phyloP scores from a whole-genome alignment of 2,329 filamentous ascomycete genomes.

The Colletotrichum eremochloae region DNA sequence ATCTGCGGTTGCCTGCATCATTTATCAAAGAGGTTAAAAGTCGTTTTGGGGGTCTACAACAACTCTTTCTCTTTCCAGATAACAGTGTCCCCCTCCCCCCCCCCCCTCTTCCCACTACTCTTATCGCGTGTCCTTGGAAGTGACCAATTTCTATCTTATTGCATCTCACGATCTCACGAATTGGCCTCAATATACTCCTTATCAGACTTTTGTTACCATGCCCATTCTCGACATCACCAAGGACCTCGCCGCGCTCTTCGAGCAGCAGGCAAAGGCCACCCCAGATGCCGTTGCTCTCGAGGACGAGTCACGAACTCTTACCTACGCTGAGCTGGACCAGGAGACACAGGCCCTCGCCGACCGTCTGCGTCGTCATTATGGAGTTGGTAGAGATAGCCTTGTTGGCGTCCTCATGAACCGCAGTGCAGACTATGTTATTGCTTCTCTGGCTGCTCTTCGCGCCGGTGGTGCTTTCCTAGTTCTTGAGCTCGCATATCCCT shows the following conservation, averaged over 20 bases:
- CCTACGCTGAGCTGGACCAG: constrained; percentile 79
- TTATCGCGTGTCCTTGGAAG: constrained; percentile 4
- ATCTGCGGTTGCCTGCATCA: constrained; percentile 19
- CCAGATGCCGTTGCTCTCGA: constrained; percentile 80
- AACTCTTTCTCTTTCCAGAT: neutral
- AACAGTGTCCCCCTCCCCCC: neutral
- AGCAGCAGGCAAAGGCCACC: constrained; percentile 75
- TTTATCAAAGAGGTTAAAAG: constrained; percentile 23
- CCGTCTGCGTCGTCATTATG: constrained; percentile 74
- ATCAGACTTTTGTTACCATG: constrained; percentile 58
- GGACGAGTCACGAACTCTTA: constrained; percentile 75
- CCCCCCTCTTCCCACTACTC: neutral
- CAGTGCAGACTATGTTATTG: constrained; percentile 83
- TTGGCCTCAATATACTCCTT: constrained; percentile 19
- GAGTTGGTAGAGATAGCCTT: constrained; percentile 79
- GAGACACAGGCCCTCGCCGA: constrained; percentile 75
- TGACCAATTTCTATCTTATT: neutral
- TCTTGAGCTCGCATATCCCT: constrained; percentile 83
- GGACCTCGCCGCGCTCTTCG: constrained; percentile 80
- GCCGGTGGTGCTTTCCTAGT: constrained; percentile 86
- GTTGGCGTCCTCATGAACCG: constrained; percentile 82
- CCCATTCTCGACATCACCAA: constrained; percentile 77
- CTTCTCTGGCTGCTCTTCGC: constrained; percentile 81
- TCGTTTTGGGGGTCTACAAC: constrained; percentile 8
- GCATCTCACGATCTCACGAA: constrained; percentile 1